These are phyloP conservation scores for Hirsutella rhossiliensis DNA, from an alignment of 2,329 filamentous ascomycete genomes.

Conservation along the genomic window DNA sequence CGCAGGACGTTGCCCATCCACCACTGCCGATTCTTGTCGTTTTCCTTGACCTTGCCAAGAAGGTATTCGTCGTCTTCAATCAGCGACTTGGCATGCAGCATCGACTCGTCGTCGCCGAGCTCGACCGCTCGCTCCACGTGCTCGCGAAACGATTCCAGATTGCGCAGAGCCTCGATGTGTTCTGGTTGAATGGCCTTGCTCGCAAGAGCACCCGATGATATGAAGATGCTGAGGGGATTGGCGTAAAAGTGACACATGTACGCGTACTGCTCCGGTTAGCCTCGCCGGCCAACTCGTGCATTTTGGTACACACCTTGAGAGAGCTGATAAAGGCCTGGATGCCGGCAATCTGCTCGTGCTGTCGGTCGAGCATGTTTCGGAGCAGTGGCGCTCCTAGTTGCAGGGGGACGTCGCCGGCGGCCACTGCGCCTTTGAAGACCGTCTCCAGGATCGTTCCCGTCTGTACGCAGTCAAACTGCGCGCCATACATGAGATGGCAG, in stretches of 20 bases:
- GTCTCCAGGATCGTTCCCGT: slow-evolving; percentile 60
- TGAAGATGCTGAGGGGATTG: slow-evolving; percentile 58
- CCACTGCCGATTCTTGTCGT: slow-evolving; percentile 19
- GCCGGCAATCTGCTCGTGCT: slow-evolving; percentile 66
- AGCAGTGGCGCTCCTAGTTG: slow-evolving; percentile 54
- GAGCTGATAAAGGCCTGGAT: slow-evolving; percentile 61
- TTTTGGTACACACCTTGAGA: slow-evolving; percentile 40
- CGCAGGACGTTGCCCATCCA: slow-evolving; percentile 33
- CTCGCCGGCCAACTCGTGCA: neutral
- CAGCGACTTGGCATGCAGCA: slow-evolving; percentile 32
- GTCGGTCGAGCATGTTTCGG: slow-evolving; percentile 53
- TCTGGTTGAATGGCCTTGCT: slow-evolving; percentile 35
- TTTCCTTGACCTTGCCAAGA: slow-evolving; percentile 24
- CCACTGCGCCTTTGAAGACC: slow-evolving; percentile 55
- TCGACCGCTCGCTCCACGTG: slow-evolving; percentile 36
- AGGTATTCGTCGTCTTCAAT: slow-evolving; percentile 50
- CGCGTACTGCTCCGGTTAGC: slow-evolving; percentile 44
- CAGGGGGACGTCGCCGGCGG: slow-evolving; percentile 41
- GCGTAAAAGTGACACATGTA: slow-evolving; percentile 83
- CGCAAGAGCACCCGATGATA: slow-evolving; percentile 19
- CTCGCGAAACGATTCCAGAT: slow-evolving; percentile 55
- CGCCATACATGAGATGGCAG: slow-evolving; percentile 54
- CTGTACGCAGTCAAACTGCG: slow-evolving; percentile 67
- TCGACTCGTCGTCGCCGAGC: slow-evolving; percentile 25
- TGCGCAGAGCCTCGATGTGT: slow-evolving; percentile 56